A percentile compares a stretch with the other conserved stretches of the same genome.
These are phyloP conservation scores for Biscogniauxia marginata DNA, from an alignment of 2,329 filamentous ascomycete genomes.

Conservation along the genomic window DNA sequence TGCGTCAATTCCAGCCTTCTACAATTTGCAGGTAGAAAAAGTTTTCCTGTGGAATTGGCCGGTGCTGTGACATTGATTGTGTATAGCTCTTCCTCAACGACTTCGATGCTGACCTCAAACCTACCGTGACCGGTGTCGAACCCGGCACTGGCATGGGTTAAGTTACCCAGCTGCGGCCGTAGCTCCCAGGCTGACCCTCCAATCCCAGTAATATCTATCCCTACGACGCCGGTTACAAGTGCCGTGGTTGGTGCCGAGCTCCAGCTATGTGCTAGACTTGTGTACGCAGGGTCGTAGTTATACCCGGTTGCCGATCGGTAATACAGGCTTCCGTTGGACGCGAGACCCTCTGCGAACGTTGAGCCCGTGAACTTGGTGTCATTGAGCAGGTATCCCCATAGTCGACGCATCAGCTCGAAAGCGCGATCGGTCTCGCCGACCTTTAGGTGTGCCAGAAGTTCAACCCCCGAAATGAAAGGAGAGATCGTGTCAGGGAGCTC, in stretches of 20 bases:
- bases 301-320: conserved; percentile 34
- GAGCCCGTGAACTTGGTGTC: conserved; percentile 34
- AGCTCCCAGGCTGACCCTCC: background rate
- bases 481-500: conserved; percentile 38
- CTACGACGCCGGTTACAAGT: conserved; percentile 27
- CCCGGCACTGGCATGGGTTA: background rate
- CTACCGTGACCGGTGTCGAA: background rate
- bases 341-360: conserved; percentile 37
- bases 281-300: conserved; percentile 32
- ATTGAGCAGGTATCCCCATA: conserved; percentile 32
- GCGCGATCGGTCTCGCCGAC: conserved; percentile 22
- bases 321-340: conserved; percentile 36
- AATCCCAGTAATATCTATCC: conserved; percentile 21
- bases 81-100: background rate
- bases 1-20: background rate
- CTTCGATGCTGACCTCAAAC: background rate
- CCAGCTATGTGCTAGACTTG: conserved; percentile 37
- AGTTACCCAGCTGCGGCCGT: background rate
- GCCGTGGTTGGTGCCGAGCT: conserved; percentile 30
- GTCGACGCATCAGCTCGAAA: conserved; percentile 29
- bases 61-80: background rate
- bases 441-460: conserved; percentile 34
- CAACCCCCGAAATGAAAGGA: conserved; percentile 35
- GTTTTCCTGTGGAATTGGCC: background rate
- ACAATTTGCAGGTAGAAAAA: background rate